Base-by-base conservation (phyloP, 2,329 filamentous ascomycete genomes). In the Chalaropsis thielavioides region DNA sequence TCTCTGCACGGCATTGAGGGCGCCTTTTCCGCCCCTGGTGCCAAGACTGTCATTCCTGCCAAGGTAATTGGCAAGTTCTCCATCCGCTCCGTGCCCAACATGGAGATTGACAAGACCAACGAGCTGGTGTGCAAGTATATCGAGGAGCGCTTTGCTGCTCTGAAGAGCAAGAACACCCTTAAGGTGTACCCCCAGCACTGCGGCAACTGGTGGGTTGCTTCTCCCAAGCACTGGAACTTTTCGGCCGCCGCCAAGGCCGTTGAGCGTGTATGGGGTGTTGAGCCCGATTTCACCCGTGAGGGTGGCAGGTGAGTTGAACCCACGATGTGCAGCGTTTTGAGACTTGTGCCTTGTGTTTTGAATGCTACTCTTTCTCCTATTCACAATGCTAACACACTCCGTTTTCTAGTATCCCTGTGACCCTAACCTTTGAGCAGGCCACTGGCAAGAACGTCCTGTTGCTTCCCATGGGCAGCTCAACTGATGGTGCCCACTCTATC, bases 151-250 rank as follows among this genome's bases (percentile, higher is more conserved):
- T 96, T 95, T 75, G 86, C 88, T 71, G 90, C 91, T 77, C 82
- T 97, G 41, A 83, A 84, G 69, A 94, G 88, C 76, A 99, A 99
- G 82, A 99, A 99, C 80, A 91, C 81, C 17, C 76, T 95, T 73
- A 89, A 89, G 71, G 86, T 91, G 63, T 85, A 81, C 73, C 81
- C 92, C 66, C 86, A 92, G 76, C 94, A 99, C 79, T 87, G 86
- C 67, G 94, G 94, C 70, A 96, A 96, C 78, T 99, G 94, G 94
- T 99, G 94, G 94, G 91, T 95, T 60, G 91, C 95, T 59, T 92
- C 88, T 73, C 92, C 94, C 38, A 94, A 95, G 78, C 92, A 99
- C 82, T 97, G 94, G 91, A 99, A 99, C 82, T 99, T 97, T 78
- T 83, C 85, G 38, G 92, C 92, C 31, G 94, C 94, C 15, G 85